Conservation (phyloP, 768 basidiomycete genomes). For the Xanthoconium purpureum region DNA sequence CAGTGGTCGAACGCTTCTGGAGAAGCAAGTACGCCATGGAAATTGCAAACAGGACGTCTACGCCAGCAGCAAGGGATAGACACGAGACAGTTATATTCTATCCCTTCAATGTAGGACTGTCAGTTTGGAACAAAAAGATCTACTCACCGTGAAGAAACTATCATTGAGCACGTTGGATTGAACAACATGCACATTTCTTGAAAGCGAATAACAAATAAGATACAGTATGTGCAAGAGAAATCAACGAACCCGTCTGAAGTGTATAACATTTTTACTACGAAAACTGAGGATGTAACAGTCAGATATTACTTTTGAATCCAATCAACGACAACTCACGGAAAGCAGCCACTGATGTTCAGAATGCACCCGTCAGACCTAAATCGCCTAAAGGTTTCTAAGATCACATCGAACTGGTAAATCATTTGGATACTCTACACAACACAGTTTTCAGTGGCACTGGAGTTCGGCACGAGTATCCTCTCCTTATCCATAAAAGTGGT, state of each 20-base stretch:
- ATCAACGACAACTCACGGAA: background rate
- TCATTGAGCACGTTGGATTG: background rate
- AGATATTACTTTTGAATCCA: background rate
- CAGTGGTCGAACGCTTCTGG: background rate
- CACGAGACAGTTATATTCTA: background rate
- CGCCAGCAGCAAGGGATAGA: background rate
- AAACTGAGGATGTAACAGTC: background rate
- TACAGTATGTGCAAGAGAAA: too few species aligned
- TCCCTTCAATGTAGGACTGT: background rate
- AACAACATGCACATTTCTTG: too few species aligned
- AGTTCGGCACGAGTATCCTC: background rate
- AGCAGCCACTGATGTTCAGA: background rate
- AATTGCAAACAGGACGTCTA: constrained; percentile 10
- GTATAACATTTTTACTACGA: background rate
- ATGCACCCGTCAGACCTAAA: background rate
- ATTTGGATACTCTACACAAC: background rate
- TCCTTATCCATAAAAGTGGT: constrained; percentile 11
- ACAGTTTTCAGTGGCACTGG: background rate
- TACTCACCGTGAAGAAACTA: background rate
- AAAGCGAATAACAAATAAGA: too few species aligned
- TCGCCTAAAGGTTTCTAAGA: too few species aligned
- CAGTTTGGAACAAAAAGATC: background rate
- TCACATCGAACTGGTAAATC: constrained; percentile 9
- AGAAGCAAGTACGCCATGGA: constrained; percentile 6
- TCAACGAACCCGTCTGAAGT: constrained; percentile 7